Conservation (phyloP, 345 rosid species). For the Cardamine chenopodiifolia region DNA sequence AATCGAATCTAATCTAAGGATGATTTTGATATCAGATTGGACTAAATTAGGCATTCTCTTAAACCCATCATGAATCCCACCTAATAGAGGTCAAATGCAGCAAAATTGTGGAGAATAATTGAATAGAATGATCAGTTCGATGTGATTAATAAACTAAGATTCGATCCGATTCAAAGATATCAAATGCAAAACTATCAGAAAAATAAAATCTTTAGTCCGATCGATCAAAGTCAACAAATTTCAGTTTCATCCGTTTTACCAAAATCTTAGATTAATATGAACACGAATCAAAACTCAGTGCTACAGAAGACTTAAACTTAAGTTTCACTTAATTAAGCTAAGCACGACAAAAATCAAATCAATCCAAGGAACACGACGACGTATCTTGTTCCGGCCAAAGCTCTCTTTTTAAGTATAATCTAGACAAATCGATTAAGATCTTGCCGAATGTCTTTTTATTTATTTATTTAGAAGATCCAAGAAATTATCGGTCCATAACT, state of each 20-base stretch:
- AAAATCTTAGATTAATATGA: conserved; percentile 16
- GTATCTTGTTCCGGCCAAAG: no score
- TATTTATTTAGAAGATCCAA: no score
- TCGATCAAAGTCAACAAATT: conserved; percentile 30
- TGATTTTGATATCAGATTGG: conserved; percentile 60
- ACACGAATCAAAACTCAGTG: background rate
- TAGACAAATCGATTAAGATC: no score
- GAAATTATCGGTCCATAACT: no score
- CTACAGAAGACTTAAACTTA: background rate
- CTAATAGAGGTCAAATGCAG: conserved; percentile 41
- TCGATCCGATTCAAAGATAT: conserved; percentile 10
- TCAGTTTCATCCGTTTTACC: background rate
- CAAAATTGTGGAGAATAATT: background rate
- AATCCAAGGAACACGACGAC: no score
- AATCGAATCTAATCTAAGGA: conserved; percentile 42
- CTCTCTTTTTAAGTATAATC: no score
- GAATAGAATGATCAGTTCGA: no score
- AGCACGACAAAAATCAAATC: conserved; percentile 6
- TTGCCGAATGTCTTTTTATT: no score
- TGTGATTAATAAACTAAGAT: no score
- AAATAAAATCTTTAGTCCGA: background rate
- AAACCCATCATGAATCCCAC: conserved; percentile 99
- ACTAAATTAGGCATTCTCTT: conserved; percentile 82
- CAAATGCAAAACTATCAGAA: background rate
- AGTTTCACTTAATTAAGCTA: background rate